A percentile compares a stretch with the other conserved stretches of the same genome.
Evolutionary conservation across 352 stramenopile genomes (phyloP).

Genomic region (Phytophthora melonis): DNA sequence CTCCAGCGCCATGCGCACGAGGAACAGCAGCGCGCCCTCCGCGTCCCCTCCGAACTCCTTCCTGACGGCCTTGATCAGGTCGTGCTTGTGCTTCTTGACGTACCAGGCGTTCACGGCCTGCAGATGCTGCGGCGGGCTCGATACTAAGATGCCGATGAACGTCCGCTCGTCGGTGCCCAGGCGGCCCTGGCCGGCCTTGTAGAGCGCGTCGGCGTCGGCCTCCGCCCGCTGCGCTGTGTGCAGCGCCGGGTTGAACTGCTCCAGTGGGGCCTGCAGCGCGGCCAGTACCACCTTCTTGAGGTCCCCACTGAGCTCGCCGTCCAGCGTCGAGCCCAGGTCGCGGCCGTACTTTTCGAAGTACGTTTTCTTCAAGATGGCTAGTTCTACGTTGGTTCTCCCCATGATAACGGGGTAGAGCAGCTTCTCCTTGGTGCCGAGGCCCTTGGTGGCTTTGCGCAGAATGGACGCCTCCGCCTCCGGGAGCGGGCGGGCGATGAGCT

Average conservation of each 20-base stretch:
- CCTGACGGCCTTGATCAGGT: slow-evolving; percentile 56
- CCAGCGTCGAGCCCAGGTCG: slow-evolving; percentile 53
- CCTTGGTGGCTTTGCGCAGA: slow-evolving; percentile 61
- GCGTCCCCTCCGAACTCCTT: slow-evolving; percentile 19
- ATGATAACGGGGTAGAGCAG: slow-evolving; percentile 54
- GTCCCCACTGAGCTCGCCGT: slow-evolving; percentile 63
- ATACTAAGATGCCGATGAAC: slow-evolving; percentile 59
- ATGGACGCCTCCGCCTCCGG: slow-evolving; percentile 65
- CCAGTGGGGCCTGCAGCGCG: slow-evolving; percentile 47
- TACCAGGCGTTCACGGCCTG: slow-evolving; percentile 60
- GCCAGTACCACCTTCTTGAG: slow-evolving; percentile 71
- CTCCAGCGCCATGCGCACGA: slow-evolving; percentile 58
- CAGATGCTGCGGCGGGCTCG: slow-evolving; percentile 20
- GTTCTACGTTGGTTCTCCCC: slow-evolving; percentile 63
- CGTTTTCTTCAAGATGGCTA: slow-evolving; percentile 79
- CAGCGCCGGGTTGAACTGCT: slow-evolving; percentile 52
- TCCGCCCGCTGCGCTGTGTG: slow-evolving; percentile 64
- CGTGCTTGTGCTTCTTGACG: slow-evolving; percentile 65
- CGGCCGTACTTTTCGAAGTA: slow-evolving; percentile 63
- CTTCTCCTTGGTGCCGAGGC: slow-evolving; percentile 59
- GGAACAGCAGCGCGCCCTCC: slow-evolving; percentile 54
- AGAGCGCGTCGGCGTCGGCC: slow-evolving; percentile 55
- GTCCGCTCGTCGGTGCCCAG: slow-evolving; percentile 63
- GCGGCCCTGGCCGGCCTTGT: slow-evolving; percentile 68
- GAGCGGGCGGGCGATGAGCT: slow-evolving; percentile 33